Evolutionary conservation across 495 filamentous ascomycete genomes (phyloP).

Genomic region (Margaritispora aquatica): DNA sequence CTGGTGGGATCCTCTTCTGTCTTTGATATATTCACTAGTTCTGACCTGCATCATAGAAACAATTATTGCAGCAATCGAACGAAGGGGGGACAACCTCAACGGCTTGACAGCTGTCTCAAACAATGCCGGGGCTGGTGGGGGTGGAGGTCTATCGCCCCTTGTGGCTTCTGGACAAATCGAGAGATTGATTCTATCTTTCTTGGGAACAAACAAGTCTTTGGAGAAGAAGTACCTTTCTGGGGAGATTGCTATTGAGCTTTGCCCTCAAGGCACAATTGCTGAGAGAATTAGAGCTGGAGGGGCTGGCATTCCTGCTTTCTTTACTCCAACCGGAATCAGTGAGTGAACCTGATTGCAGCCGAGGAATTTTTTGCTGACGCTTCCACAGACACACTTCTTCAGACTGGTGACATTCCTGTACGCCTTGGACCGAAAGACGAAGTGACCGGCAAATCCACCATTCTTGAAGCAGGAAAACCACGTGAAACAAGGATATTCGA

Average conservation of each 20-base stretch:
- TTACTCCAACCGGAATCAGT: conserved; percentile 55
- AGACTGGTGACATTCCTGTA: conserved; percentile 54
- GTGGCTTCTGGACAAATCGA: conserved; percentile 49
- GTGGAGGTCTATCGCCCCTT: conserved; percentile 47
- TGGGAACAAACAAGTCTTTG: conserved; percentile 59
- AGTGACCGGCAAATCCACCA: conserved; percentile 16
- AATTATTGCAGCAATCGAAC: conserved; percentile 42
- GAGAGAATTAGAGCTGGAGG: conserved; percentile 57
- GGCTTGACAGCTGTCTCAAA: conserved; percentile 59
- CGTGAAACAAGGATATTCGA: conserved; percentile 54
- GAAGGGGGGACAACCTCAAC: conserved; percentile 39
- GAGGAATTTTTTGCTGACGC: background rate
- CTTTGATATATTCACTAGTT: background rate
- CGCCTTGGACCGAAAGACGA: conserved; percentile 44
- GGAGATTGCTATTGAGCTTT: conserved; percentile 56
- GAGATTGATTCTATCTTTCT: conserved; percentile 53
- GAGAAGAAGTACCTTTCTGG: conserved; percentile 57
- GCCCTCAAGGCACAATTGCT: conserved; percentile 59
- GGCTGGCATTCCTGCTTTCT: conserved; percentile 63
- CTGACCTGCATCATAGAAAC: conserved; percentile 31
- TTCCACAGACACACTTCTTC: conserved; percentile 46
- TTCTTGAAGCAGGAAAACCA: conserved; percentile 47
- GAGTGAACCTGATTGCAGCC: conserved; percentile 15
- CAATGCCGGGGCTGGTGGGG: conserved; percentile 52
- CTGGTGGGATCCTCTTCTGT: conserved; percentile 33